Base-by-base conservation (phyloP, 495 filamentous ascomycete species). In the Wilcoxina mikolae region DNA sequence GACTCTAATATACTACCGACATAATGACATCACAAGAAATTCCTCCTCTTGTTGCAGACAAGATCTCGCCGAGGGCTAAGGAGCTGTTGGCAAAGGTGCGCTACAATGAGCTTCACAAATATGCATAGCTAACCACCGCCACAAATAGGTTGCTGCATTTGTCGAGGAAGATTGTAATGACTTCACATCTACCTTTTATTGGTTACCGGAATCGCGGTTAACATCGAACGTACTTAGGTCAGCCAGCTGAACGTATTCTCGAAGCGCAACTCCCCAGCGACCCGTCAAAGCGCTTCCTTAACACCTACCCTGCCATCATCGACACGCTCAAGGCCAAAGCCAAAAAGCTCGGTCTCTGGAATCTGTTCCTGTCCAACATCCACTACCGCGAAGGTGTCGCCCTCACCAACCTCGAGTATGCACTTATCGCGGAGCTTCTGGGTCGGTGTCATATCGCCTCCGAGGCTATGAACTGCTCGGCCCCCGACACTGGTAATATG, bases 401-500 rank as follows among this genome's bases (percentile, higher is more conserved):
- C 29, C 90, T 84, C 70, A 84, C 78, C 10, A 95, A 94, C 67
- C 73, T 95, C 18, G 88, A 95, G 68, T 95, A 95, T 63, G 88
- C 85, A 2, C 68, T 95, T 67, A 94, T 94, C 83, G 88, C 88
- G 22, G 89, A 94, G 69, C 79, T 83, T 65, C 71, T 95, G 64
- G 89, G 88, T 54, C 85, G 79, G 71, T 88, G 82, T 49, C 73
- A 78, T 62, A 66, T 79, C 51, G 88, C 85, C 39, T 84, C 83
- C 4, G 88, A 95, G 73, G 87, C 89, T 9, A 85, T 84, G 58
- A 95, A 95, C 67, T 93, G 87, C 65, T 76, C 88, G 25, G 88
- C 88, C 11, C 88, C 88, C 4, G 88, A 95, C 67, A 94, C 88
- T 0, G 88, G 88, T 5, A 95, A 95, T 67, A 94, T 95, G 88